These are phyloP conservation scores for Ogataea neopini DNA, from an alignment of 805 yeast species.

Conservation along the genomic window DNA sequence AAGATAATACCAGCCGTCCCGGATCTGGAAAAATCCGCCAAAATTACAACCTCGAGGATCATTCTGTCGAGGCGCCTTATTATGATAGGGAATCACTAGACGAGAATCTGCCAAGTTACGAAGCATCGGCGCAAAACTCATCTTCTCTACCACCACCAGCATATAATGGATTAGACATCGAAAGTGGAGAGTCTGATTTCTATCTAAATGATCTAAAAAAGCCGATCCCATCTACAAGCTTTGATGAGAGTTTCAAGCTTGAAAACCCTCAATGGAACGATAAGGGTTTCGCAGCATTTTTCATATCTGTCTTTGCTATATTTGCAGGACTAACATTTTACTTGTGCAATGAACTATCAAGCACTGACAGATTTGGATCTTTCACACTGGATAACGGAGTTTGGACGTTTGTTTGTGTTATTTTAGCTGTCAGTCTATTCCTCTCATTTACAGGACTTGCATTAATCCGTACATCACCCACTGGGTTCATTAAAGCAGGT, in stretches of 20 bases:
- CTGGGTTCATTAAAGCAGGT: slow-evolving; percentile 9
- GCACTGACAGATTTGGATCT: neutral
- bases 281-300: slow-evolving; percentile 62
- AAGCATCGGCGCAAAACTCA: neutral
- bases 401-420: neutral
- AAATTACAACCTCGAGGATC: neutral
- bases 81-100: neutral
- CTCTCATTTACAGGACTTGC: neutral
- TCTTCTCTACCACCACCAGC: slow-evolving; percentile 9
- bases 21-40: neutral
- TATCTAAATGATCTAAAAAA: slow-evolving; percentile 13
- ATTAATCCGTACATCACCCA: slow-evolving; percentile 5
- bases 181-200: slow-evolving; percentile 3
- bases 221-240: slow-evolving; percentile 39
- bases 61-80: neutral
- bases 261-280: slow-evolving; percentile 68
- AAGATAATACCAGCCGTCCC: neutral
- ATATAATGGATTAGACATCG: slow-evolving; percentile 6
- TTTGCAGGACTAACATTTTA: slow-evolving; percentile 15
- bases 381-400: neutral
- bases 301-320: slow-evolving; percentile 21
- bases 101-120: slow-evolving; percentile 1
- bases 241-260: slow-evolving; percentile 69
- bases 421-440: neutral
- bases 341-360: neutral